Evolutionary conservation across 805 yeast species (phyloP).

Genomic region (Ogataea allantospora): DNA sequence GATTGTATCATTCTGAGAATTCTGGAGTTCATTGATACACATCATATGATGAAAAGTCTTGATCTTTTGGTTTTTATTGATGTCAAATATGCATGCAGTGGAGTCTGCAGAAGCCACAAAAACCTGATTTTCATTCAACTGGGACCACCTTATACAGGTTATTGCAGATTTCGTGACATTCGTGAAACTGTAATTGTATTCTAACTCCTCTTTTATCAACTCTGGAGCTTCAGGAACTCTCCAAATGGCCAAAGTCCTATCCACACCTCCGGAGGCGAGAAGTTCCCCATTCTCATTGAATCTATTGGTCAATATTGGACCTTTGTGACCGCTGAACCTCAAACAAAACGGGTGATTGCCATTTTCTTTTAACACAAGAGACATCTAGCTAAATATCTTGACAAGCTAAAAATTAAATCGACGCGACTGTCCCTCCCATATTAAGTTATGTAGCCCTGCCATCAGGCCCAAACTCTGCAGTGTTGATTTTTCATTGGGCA

Average conservation of each 20-base stretch:
- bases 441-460: slow-evolving; percentile 11
- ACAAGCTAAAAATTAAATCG: slow-evolving; percentile 4
- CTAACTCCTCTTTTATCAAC: slow-evolving; percentile 14
- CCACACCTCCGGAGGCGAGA: slow-evolving; percentile 65
- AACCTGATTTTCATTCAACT: slow-evolving; percentile 40
- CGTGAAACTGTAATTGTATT: slow-evolving; percentile 13
- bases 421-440: slow-evolving; percentile 9
- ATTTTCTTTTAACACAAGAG: slow-evolving; percentile 6
- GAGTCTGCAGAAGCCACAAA: slow-evolving; percentile 61
- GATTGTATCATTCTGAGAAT: slow-evolving; percentile 28
- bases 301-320: slow-evolving; percentile 50
- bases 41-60: slow-evolving; percentile 42
- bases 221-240: slow-evolving; percentile 18
- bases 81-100: slow-evolving; percentile 63
- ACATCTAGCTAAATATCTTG: slow-evolving; percentile 1
- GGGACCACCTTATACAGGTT: slow-evolving; percentile 56
- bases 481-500: slow-evolving; percentile 12
- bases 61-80: slow-evolving; percentile 50
- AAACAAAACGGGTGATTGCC: slow-evolving; percentile 21
- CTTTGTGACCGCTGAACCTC: slow-evolving; percentile 50
- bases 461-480: not conserved
- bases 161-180: slow-evolving; percentile 58
- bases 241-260: slow-evolving; percentile 43
- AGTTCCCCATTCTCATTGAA: slow-evolving; percentile 51
- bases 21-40: slow-evolving; percentile 55